Evolutionary conservation across 345 rosid species (phyloP), one percentile per base, ranked within the genome.

Genomic region (Abelmoschus esculentus): DNA sequence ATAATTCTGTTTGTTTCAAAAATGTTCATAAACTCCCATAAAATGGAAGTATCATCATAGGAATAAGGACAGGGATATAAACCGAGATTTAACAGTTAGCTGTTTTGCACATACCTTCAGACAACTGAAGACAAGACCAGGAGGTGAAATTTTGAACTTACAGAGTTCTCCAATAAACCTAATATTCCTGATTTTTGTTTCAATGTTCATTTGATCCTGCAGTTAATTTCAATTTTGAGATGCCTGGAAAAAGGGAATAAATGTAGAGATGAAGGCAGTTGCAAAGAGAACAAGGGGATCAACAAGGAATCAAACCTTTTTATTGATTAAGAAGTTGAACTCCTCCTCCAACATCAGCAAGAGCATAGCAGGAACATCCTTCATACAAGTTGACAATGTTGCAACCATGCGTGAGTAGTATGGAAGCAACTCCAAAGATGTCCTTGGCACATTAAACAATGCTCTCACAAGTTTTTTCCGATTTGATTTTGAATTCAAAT

Each of bases 201-300:
- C 98, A 22, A 96, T 96, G 65, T 92, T 96, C 97, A 92, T 96
- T 87, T 96, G 99, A 83, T 96, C 98, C 99, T 92, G 91, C 82
- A 79, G 58, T 58, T 75, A 76, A 79, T 72, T 61, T 72, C 22
- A 65, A 56, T 63, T 57, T 59, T 57, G 52, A 47, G 19, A 71
- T 8, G 6, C 52, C 29, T 8, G 15, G 14, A 55, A 55, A 42
- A 40, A 11, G 52, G 73, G 73, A 66, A 63, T 71, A 19, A 66
- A 70, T 36, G 79, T 15, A 65, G 13, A 40, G 70, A 61, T 31
- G 69, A 56, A 58, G 14, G 40, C 36, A 4, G 15, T 19, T 7
- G 44, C 31, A 69, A 22, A 26, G 10, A 60, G 38, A 40, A 55
- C 34, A 10, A 58, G 62, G n/a, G 65, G 31, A 68, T 34, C 57